Conservation (phyloP, 2,329 filamentous ascomycete species). For the Pseudocercospora eumusae region DNA sequence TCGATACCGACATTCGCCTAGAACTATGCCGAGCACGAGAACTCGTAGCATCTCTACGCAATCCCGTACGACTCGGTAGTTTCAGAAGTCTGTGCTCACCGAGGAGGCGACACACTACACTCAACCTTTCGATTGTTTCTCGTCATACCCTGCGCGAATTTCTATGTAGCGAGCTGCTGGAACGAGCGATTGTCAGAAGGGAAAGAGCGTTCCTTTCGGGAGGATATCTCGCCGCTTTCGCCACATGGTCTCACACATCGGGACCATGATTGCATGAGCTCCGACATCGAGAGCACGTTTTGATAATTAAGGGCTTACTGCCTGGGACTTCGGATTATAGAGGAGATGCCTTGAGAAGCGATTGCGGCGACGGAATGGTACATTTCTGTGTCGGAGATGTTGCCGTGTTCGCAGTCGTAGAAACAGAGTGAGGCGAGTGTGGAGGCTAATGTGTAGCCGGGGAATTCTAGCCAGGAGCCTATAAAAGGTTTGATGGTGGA, state of each 20-base stretch:
- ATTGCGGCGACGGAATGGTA: conserved; percentile 57
- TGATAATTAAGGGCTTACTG: conserved; percentile 62
- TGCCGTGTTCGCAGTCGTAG: conserved; percentile 53
- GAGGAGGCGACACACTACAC: neutral
- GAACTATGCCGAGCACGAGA: neutral
- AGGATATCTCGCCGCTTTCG: conserved; percentile 6
- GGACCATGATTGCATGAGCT: conserved; percentile 55
- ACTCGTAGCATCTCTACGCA: neutral
- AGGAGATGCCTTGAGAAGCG: conserved; percentile 45
- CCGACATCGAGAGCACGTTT: conserved; percentile 62
- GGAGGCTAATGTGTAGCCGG: conserved; percentile 24
- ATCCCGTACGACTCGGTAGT: neutral
- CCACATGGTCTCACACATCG: neutral
- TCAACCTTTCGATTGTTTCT: neutral
- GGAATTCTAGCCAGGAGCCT: conserved; percentile 26
- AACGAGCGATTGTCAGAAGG: neutral
- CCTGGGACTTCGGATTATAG: conserved; percentile 54
- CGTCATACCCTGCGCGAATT: neutral
- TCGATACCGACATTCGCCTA: neutral
- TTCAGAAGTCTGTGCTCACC: neutral
- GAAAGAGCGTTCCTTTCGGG: conserved; percentile 48
- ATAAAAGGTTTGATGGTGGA: conserved; percentile 17
- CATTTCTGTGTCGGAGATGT: conserved; percentile 57
- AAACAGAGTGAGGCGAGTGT: conserved; percentile 22
- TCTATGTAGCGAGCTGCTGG: neutral